These are phyloP conservation scores for Candida tibetensis DNA, from an alignment of 805 yeast genomes.

Conservation along the genomic window DNA sequence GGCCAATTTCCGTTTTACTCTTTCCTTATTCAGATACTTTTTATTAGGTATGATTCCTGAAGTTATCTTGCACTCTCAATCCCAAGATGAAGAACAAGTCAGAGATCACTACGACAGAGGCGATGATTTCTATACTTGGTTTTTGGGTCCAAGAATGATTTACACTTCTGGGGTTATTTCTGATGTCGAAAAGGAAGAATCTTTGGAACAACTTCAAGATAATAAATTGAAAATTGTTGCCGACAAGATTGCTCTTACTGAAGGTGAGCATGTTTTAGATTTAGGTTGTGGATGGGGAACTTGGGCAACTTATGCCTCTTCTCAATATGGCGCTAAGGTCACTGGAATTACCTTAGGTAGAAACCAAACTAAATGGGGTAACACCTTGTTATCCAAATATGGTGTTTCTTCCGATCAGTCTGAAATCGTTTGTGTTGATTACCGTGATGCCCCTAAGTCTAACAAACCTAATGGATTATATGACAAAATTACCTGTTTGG, in stretches of 20 bases:
- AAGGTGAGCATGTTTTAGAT: slow-evolving; percentile 76
- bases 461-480: slow-evolving; percentile 47
- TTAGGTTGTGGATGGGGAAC: slow-evolving; percentile 98
- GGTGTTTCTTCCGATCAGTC: slow-evolving; percentile 71
- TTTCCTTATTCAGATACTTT: slow-evolving; percentile 73
- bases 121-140: slow-evolving; percentile 92
- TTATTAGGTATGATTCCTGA: slow-evolving; percentile 88
- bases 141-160: slow-evolving; percentile 91
- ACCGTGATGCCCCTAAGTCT: slow-evolving; percentile 85
- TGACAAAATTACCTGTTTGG: slow-evolving; percentile 85
- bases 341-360: slow-evolving; percentile 89
- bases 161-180: slow-evolving; percentile 84
- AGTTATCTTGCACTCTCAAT: slow-evolving; percentile 85
- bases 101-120: slow-evolving; percentile 96
- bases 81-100: slow-evolving; percentile 95
- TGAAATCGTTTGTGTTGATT: slow-evolving; percentile 75
- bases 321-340: slow-evolving; percentile 77
- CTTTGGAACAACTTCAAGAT: slow-evolving; percentile 81
- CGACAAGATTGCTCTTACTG: slow-evolving; percentile 72
- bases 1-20: slow-evolving; percentile 79
- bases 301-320: slow-evolving; percentile 77
- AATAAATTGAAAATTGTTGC: slow-evolving; percentile 85
- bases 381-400: slow-evolving; percentile 60
- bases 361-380: slow-evolving; percentile 92
- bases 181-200: slow-evolving; percentile 57